These are phyloP conservation scores for Apiospora malaysiana DNA, from an alignment of 2,329 filamentous ascomycete genomes.

Conservation along the genomic window DNA sequence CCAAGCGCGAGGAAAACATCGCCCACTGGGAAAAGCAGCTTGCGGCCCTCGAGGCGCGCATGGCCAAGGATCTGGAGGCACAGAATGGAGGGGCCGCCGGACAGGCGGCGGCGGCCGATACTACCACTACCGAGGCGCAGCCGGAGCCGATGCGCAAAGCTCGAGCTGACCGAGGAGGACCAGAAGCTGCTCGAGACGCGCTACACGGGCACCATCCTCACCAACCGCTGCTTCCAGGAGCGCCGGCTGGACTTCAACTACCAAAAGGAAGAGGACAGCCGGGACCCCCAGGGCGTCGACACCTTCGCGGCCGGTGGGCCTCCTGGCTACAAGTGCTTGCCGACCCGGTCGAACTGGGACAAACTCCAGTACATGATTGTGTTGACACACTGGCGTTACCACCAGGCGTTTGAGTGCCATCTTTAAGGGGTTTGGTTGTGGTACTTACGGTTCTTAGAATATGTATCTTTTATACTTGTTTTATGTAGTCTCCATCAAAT, in stretches of 20 bases:
- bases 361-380: conserved; percentile 51
- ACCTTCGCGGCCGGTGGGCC: conserved; percentile 25
- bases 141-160: not conserved
- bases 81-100: too few relatives aligned
- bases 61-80: too few relatives aligned
- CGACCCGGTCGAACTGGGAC: conserved; percentile 47
- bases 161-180: not conserved
- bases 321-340: conserved; percentile 47
- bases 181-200: conserved; percentile 11
- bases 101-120: too few relatives aligned
- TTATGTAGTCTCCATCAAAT: too few relatives aligned
- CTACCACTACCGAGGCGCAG: too few relatives aligned
- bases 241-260: not conserved
- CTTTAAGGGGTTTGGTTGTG: not conserved
- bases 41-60: too few relatives aligned
- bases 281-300: not conserved
- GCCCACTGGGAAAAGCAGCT: too few relatives aligned
- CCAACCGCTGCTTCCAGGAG: not conserved
- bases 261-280: not conserved
- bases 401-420: conserved; percentile 28
- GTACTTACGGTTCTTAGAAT: too few relatives aligned
- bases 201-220: not conserved
- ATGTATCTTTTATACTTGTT: too few relatives aligned
- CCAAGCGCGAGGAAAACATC: too few relatives aligned
- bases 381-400: conserved; percentile 49